Conservation (phyloP, 2,329 filamentous ascomycete species). For the Colletotrichum destructivum region DNA sequence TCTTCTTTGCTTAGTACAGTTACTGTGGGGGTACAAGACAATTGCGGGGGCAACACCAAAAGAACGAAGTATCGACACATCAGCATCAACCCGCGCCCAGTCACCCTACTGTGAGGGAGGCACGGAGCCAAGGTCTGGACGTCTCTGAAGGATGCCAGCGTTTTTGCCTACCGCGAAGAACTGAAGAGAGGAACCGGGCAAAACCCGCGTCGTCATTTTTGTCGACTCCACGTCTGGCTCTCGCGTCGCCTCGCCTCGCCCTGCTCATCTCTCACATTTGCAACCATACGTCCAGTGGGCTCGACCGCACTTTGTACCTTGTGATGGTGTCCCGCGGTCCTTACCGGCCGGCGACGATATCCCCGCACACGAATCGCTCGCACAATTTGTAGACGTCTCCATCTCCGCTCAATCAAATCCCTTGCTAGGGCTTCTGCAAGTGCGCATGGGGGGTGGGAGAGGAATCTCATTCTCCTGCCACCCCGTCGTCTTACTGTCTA, state of each 20-base stretch:
- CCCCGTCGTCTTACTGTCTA: not conserved
- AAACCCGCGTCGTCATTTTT: not conserved
- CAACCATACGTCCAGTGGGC: constrained; percentile 6
- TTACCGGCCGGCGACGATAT: not conserved
- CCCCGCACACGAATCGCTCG: constrained; percentile 19
- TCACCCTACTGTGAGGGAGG: not conserved
- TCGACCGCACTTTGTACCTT: constrained; percentile 20
- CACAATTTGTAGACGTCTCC: constrained; percentile 12
- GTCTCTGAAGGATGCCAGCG: not conserved
- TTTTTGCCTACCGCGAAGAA: not conserved
- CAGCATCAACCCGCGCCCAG: not conserved
- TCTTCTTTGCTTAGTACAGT: not conserved
- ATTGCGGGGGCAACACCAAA: too few relatives aligned
- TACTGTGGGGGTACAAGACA: not conserved
- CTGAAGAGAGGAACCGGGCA: not conserved
- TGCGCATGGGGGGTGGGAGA: not conserved
- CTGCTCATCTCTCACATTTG: constrained; percentile 33
- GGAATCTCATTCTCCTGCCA: constrained; percentile 22
- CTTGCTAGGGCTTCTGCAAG: constrained; percentile 5
- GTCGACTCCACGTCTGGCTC: constrained; percentile 4
- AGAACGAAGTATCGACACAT: not conserved
- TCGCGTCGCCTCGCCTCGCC: constrained; percentile 7
- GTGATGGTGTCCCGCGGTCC: too few relatives aligned
- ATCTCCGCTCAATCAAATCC: constrained; percentile 18
- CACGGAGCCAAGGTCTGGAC: too few relatives aligned